Base-by-base conservation (phyloP, 257 asterid genomes). In the Osmanthus fragrans region DNA sequence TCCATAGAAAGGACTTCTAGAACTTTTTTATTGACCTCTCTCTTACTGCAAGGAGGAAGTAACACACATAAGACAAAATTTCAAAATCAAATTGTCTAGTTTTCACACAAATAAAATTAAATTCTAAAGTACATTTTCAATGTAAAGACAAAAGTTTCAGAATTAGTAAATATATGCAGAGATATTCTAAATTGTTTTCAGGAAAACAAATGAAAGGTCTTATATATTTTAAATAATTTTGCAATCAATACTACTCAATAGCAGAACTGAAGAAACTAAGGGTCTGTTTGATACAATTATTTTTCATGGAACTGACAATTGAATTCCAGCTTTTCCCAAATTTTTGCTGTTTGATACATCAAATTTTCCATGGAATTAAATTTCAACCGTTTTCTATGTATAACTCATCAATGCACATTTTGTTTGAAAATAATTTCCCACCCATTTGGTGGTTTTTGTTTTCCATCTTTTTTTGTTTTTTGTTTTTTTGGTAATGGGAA, bases 1-100 rank as follows among this genome's bases (percentile, higher is more conserved):
- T 96, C 97, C 75, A 89, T 75, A 0, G 96, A 86, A 77, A 98
- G 98, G 80, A 93, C 97, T 85, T 93, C 92, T 23, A 93, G 96
- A 84, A 96, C 99, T 72, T 92, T 96, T 86, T 92, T 93, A 85
- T 96, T 96, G 77, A 93, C 98, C 84, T 82, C 98, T 88, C 99
- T 85, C 93, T 93, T 93, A 77, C 98, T 96, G 96, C 93, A 90
- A 71, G 85, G 9, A 40, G 76, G 82, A 54, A 75, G 73, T 82
- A 80, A 56, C 6, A 23, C 32, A 21, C 30, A 23, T 58, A 58
- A 58, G 63, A 49, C 6, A 49, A 47, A 47, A 18, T 49, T 49
- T 49, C 58, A 13, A 21, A 49, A 13, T 13, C 16, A 13, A 29
- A 7, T 21, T 21, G 30, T 58, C 67, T 6, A 21, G 30, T 23